Evolutionary conservation across 805 yeast genomes (phyloP), one percentile per base, ranked within the genome.

Genomic region (Kuraishia floccosa): DNA sequence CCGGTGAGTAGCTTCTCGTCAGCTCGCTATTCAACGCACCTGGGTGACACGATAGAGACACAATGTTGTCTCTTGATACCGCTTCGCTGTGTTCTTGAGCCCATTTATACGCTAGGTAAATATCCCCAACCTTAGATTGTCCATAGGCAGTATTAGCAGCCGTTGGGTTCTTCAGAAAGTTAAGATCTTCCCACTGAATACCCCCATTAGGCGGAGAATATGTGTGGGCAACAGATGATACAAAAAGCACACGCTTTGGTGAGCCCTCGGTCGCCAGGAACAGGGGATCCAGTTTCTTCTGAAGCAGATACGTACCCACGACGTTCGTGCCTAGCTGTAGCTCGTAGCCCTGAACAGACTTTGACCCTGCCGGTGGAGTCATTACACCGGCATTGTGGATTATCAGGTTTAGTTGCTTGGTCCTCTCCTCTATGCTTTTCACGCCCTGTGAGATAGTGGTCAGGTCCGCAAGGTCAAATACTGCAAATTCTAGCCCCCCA

Each of bases 371-470:
- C 3, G 66, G 60, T 2, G 63, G 61, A 7, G 32, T 35, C 63
- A 61, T 59, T 3, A 66, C 57, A 23, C 68, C 68, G 8, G 69
- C 70, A 40, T 65, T 66, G 38, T 60, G 56, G 19, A 65, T 46
- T 13, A 60, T 48, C 2, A 57, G 46, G 30, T 65, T 54, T 21
- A 65, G 35, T 42, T 24, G 41, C 5, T 38, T 34, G 12, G 55
- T 52, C 18, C 40, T 37, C 4, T 30, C 25, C 8, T 45, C 26
- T 20, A 62, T 39, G 22, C 47, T 39, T 5, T 44, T 44, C 9
- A 50, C 54, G 1, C 59, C 71, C 1, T 58, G 48, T 36, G 51
- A 54, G 33, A 68, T 48, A 2, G 65, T 52, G 4, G 52, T 34
- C 34, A 71, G 46, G 40, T 71, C 75, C 22, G 54, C 38, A 35